Evolutionary conservation across 805 yeast species (phyloP).

Genomic region (Crinitomyces ghanaensis): DNA sequence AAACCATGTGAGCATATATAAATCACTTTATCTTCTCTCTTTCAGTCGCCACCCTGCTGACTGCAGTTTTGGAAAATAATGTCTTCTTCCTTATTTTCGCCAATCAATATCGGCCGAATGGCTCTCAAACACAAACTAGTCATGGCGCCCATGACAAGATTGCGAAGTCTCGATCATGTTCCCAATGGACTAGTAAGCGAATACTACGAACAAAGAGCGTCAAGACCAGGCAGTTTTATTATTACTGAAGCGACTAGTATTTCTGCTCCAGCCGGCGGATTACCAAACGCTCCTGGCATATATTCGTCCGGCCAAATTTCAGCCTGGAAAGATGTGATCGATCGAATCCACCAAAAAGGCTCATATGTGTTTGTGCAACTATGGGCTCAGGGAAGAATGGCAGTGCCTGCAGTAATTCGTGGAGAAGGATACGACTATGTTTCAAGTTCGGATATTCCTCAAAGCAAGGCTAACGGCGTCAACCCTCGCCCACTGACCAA

Average conservation of each 20-base stretch:
- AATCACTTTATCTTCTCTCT: too few relatives aligned
- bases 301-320: conserved; percentile 2
- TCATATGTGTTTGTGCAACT: conserved; percentile 33
- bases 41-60: too few relatives aligned
- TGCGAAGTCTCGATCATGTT: conserved; percentile 26
- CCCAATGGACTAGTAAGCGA: conserved; percentile 34
- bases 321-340: conserved; percentile 29
- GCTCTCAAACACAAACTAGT: conserved; percentile 31
- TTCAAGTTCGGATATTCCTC: conserved; percentile 18
- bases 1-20: too few relatives aligned
- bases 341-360: conserved; percentile 34
- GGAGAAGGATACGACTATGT: conserved; percentile 4
- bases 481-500: conserved; percentile 32
- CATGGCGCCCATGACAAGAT: conserved; percentile 40
- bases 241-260: conserved; percentile 3
- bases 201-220: conserved; percentile 7
- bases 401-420: conserved; percentile 4
- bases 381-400: conserved; percentile 36
- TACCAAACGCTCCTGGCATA: conserved; percentile 2
- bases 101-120: conserved; percentile 27
- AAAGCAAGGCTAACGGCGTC: not conserved
- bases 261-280: conserved; percentile 8
- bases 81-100: conserved; percentile 21
- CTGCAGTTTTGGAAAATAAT: too few relatives aligned
- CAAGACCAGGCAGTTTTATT: conserved; percentile 7